A percentile compares a stretch with the other conserved stretches of the same genome.
Conservation (phyloP, 176 grass and related monocot species). For the Phoenix roebelenii region DNA sequence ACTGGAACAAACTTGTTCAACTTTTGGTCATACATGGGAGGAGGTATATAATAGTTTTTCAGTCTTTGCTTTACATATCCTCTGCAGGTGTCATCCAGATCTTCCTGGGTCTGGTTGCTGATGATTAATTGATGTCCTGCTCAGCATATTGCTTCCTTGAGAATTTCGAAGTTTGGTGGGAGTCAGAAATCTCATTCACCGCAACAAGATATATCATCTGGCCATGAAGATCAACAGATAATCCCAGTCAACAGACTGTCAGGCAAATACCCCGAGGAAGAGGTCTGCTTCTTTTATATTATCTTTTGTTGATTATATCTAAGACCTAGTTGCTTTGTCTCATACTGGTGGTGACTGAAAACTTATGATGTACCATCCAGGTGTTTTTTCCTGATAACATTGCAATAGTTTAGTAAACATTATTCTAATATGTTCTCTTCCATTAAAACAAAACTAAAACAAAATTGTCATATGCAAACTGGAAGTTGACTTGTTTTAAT, state of each 20-base stretch:
- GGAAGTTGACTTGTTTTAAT: constrained; percentile 3
- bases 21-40: constrained; percentile 74
- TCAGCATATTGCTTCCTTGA: constrained; percentile 87
- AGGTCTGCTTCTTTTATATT: constrained; percentile 37
- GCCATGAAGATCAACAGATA: constrained; percentile 31
- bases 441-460: background rate
- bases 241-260: constrained; percentile 35
- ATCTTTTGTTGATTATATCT: constrained; percentile 10
- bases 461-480: too few relatives aligned
- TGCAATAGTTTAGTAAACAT: background rate
- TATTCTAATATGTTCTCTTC: background rate
- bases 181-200: constrained; percentile 44
- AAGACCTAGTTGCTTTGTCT: background rate
- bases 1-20: constrained; percentile 30
- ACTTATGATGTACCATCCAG: background rate
- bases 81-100: constrained; percentile 5
- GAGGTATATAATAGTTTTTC: constrained; percentile 35
- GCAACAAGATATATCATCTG: constrained; percentile 36
- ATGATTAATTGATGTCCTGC: constrained; percentile 23
- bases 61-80: constrained; percentile 1
- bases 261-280: constrained; percentile 54
- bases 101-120: background rate
- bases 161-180: constrained; percentile 71
- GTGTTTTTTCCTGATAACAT: constrained; percentile 25
- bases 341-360: background rate